phyloP scores from a whole-genome alignment of 495 filamentous ascomycete genomes.

The Penicillium maclennaniae region DNA sequence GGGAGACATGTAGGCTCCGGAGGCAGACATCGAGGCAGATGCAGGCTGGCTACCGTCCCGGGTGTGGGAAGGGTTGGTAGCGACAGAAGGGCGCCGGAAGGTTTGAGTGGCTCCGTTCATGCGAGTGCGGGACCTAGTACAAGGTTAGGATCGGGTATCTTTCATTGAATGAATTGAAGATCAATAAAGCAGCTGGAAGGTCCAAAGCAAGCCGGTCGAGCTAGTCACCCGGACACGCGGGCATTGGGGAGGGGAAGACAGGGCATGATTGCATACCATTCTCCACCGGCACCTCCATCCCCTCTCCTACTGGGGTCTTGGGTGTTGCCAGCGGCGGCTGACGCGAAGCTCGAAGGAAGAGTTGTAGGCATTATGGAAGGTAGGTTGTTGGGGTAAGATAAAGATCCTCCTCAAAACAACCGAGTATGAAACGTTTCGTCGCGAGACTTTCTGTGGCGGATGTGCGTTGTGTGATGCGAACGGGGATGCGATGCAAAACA shows the following conservation, averaged over 20 bases:
- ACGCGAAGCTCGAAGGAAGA: slow-evolving; percentile 79
- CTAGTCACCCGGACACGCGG: neutral
- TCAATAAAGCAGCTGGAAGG: neutral
- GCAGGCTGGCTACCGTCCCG: slow-evolving; percentile 47
- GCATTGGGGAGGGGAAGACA: slow-evolving; percentile 2
- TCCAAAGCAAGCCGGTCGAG: neutral
- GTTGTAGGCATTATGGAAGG: slow-evolving; percentile 63
- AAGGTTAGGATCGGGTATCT: slow-evolving; percentile 25
- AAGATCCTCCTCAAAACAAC: slow-evolving; percentile 23
- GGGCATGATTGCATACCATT: slow-evolving; percentile 47
- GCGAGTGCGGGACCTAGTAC: slow-evolving; percentile 56
- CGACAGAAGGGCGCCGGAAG: slow-evolving; percentile 77
- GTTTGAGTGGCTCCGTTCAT: slow-evolving; percentile 81
- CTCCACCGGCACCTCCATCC: slow-evolving; percentile 51
- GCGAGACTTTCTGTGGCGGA: slow-evolving; percentile 25
- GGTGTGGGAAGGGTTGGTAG: slow-evolving; percentile 54
- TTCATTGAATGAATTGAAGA: slow-evolving; percentile 4
- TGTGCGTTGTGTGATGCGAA: slow-evolving; percentile 25
- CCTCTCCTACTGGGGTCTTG: slow-evolving; percentile 51
- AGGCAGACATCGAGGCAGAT: slow-evolving; percentile 47
- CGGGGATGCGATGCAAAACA: slow-evolving; percentile 24
- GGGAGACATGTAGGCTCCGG: slow-evolving; percentile 58
- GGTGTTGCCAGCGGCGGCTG: slow-evolving; percentile 72
- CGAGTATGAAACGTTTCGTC: slow-evolving; percentile 17
- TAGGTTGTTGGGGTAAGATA: slow-evolving; percentile 17